Conservation (phyloP, 2,329 filamentous ascomycete genomes). For the Paradendryphiella salina region DNA sequence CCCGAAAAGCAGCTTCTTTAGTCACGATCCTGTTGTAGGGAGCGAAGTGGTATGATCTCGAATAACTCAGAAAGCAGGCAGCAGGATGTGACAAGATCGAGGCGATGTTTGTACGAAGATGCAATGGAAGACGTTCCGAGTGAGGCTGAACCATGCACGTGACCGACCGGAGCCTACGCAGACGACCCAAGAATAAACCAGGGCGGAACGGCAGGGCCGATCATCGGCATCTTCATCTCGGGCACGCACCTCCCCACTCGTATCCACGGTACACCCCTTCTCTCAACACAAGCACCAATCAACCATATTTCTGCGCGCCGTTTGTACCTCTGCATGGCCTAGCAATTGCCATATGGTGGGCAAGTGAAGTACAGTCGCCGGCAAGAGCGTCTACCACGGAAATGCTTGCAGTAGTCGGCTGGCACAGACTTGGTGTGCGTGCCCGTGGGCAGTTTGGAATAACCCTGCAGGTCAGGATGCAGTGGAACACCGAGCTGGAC, state of each 20-base stretch:
- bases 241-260: neutral
- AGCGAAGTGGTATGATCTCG: no score
- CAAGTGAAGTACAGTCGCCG: neutral
- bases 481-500: constrained; percentile 14
- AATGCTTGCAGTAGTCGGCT: neutral
- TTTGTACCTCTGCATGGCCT: neutral
- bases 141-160: no score
- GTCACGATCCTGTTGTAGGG: no score
- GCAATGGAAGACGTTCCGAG: no score
- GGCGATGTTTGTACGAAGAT: no score
- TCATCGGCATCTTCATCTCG: neutral
- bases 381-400: neutral
- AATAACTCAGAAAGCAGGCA: no score
- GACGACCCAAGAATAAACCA: neutral
- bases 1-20: no score
- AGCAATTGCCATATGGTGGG: neutral
- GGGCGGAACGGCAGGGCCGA: constrained; percentile 2
- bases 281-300: neutral
- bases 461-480: constrained; percentile 4
- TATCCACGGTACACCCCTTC: neutral
- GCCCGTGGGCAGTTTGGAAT: constrained; percentile 2
- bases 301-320: neutral
- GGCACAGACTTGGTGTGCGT: neutral
- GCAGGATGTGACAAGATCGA: no score
- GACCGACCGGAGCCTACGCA: neutral